Evolutionary conservation across 805 yeast species (phyloP).

Genomic region (Limtongia smithiae): DNA sequence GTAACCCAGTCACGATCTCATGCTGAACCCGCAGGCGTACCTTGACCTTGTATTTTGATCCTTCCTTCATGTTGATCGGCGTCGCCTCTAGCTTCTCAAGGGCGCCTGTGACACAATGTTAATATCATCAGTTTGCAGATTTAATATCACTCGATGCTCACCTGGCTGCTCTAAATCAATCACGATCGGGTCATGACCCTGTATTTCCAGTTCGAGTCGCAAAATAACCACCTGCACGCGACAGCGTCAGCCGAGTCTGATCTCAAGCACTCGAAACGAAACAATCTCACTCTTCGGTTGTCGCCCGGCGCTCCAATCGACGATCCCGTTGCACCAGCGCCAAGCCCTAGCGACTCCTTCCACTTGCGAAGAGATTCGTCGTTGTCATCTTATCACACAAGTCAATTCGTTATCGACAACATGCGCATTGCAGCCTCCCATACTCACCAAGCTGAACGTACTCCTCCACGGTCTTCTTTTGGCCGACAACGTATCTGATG

Average conservation of each 20-base stretch:
- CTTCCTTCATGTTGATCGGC: slow-evolving; percentile 74
- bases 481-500: slow-evolving; percentile 50
- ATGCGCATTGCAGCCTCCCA: too few relatives aligned
- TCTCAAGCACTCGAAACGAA: too few relatives aligned
- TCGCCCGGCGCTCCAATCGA: slow-evolving; percentile 67
- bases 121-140: background rate
- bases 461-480: slow-evolving; percentile 76
- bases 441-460: slow-evolving; percentile 53
- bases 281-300: slow-evolving; percentile 45
- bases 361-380: slow-evolving; percentile 88
- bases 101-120: slow-evolving; percentile 39
- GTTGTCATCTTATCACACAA: slow-evolving; percentile 57
- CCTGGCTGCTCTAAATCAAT: slow-evolving; percentile 60
- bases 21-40: slow-evolving; percentile 82
- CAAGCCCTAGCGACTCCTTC: slow-evolving; percentile 84
- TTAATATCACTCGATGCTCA: background rate
- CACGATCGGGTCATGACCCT: slow-evolving; percentile 65
- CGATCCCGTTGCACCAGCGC: slow-evolving; percentile 8
- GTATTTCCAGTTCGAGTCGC: slow-evolving; percentile 67
- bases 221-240: slow-evolving; percentile 61
- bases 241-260: too few relatives aligned
- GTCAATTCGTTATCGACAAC: background rate
- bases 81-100: slow-evolving; percentile 57
- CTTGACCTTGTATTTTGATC: slow-evolving; percentile 64
- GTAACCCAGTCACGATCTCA: slow-evolving; percentile 85